phyloP scores from a whole-genome alignment of 495 filamentous ascomycete species.

The Clohesyomyces aquaticus region DNA sequence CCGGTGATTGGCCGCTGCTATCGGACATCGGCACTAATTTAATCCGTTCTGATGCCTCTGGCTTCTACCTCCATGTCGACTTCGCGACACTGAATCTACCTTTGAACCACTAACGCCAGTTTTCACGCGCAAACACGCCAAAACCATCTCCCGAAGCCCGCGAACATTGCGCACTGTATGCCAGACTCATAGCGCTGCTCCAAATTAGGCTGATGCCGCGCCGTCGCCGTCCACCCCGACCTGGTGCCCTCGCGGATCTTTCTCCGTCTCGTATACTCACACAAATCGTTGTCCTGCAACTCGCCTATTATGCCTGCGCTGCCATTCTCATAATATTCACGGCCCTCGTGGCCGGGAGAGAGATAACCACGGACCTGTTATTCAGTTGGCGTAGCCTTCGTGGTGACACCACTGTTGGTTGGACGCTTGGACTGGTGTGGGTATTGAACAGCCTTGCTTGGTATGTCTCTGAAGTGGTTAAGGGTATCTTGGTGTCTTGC shows the following conservation, averaged over 20 bases:
- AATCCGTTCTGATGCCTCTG: not conserved
- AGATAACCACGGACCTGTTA: constrained; percentile 71
- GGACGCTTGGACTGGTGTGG: constrained; percentile 89
- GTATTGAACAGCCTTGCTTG: constrained; percentile 73
- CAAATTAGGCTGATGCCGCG: constrained; percentile 61
- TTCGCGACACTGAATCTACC: no score
- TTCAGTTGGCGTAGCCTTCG: constrained; percentile 80
- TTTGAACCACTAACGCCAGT: no score
- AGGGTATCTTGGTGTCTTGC: not conserved
- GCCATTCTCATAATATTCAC: constrained; percentile 85
- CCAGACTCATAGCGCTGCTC: constrained; percentile 4
- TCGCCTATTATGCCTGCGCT: constrained; percentile 76
- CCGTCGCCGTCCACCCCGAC: constrained; percentile 74
- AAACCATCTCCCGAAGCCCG: not conserved
- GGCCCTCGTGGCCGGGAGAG: constrained; percentile 74
- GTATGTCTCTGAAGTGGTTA: constrained; percentile 56
- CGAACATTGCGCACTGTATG: constrained; percentile 2
- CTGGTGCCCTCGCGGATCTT: constrained; percentile 79
- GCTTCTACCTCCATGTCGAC: not conserved
- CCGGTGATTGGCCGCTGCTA: constrained; percentile 5
- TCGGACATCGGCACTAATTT: constrained; percentile 10
- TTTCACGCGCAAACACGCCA: no score
- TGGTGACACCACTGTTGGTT: constrained; percentile 89
- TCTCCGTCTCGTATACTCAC: constrained; percentile 81
- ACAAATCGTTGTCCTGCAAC: constrained; percentile 87